These are phyloP conservation scores for Tetrapisispora phaffii DNA, from an alignment of 805 yeast species.

Conservation along the genomic window DNA sequence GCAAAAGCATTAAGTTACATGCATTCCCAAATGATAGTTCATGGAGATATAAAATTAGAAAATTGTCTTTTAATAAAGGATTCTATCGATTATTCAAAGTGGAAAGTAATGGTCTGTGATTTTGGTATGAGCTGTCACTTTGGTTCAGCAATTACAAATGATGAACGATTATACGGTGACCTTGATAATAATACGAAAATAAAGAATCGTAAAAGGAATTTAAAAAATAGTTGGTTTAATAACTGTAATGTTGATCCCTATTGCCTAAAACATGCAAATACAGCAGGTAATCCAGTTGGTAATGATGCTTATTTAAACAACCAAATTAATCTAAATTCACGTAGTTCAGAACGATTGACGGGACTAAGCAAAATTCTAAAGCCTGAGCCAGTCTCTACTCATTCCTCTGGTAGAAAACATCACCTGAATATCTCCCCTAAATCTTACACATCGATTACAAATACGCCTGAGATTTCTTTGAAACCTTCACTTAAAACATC, in stretches of 20 bases:
- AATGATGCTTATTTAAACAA: background rate
- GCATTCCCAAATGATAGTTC: slow-evolving; percentile 52
- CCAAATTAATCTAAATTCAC: background rate
- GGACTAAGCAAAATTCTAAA: background rate
- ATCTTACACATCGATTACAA: slow-evolving; percentile 25
- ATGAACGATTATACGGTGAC: background rate
- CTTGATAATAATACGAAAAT: background rate
- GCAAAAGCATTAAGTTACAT: slow-evolving; percentile 51
- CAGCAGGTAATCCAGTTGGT: background rate
- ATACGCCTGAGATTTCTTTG: slow-evolving; percentile 6
- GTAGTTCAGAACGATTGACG: background rate
- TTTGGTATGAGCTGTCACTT: slow-evolving; percentile 65
- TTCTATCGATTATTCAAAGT: slow-evolving; percentile 15
- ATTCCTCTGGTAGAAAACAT: background rate
- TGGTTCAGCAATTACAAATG: slow-evolving; percentile 5
- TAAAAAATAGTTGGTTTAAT: slow-evolving; percentile 7
- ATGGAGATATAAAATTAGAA: slow-evolving; percentile 77
- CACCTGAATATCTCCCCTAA: slow-evolving; percentile 12
- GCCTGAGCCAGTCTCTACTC: background rate
- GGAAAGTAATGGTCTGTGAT: slow-evolving; percentile 58
- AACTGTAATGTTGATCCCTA: background rate
- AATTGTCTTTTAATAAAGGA: slow-evolving; percentile 54
- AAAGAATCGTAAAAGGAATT: slow-evolving; percentile 1
- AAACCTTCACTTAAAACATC: background rate
- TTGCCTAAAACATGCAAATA: background rate